phyloP scores from a whole-genome alignment of 208 protist species.

The Leishmania braziliensis region DNA sequence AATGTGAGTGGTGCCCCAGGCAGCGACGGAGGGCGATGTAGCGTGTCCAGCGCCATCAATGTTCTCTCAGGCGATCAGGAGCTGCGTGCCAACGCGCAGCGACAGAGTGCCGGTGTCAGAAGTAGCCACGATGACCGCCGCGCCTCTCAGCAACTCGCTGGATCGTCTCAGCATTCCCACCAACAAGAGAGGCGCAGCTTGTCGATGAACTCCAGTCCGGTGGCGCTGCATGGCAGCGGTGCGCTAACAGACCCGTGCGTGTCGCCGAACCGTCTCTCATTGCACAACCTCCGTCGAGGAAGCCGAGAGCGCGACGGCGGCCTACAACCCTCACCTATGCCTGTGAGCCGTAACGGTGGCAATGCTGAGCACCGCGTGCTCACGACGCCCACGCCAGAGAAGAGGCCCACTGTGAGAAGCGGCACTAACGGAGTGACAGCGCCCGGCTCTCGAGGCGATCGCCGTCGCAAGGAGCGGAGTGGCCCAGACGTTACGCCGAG shows the following conservation, averaged over 20 bases:
- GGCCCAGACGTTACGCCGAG: not conserved
- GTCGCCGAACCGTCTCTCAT: constrained; percentile 12
- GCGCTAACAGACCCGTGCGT: constrained; percentile 19
- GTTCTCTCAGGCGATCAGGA: constrained; percentile 41
- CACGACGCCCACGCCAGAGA: constrained; percentile 9
- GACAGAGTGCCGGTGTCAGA: not conserved
- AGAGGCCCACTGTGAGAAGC: not conserved
- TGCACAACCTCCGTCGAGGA: not conserved
- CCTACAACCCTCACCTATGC: constrained; percentile 1
- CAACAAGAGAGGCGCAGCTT: constrained; percentile 17
- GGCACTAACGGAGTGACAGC: not conserved
- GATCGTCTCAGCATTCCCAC: not conserved
- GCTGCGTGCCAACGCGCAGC: constrained; percentile 36
- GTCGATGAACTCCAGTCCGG: constrained; percentile 7
- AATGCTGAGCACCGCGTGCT: not conserved
- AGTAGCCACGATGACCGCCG: not conserved
- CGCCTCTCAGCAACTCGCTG: constrained; percentile 4
- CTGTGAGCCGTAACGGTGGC: constrained; percentile 22
- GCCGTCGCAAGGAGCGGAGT: not conserved
- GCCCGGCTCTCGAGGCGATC: not conserved
- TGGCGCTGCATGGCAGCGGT: not conserved
- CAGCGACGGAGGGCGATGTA: constrained; percentile 24
- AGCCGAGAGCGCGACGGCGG: constrained; percentile 2
- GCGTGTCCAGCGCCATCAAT: constrained; percentile 41
- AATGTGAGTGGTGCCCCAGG: constrained; percentile 10